These are phyloP conservation scores for Colletotrichum neosansevieriae DNA, from an alignment of 2,329 filamentous ascomycete species.

Conservation along the genomic window DNA sequence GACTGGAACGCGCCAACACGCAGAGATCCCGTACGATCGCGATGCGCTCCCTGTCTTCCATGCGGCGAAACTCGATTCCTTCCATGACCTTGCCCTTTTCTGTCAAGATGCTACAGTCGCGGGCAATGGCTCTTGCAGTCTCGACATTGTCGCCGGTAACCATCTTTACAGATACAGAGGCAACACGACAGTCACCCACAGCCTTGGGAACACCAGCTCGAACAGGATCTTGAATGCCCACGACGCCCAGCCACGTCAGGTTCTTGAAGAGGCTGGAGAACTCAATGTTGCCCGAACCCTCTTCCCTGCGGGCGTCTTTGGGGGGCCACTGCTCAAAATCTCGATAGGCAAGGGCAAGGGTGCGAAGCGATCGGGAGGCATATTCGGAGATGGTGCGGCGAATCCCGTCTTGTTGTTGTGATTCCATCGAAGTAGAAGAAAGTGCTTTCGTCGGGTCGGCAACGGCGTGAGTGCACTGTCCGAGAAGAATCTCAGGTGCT, in stretches of 20 bases:
- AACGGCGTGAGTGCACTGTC: constrained; percentile 56
- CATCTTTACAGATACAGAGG: constrained; percentile 59
- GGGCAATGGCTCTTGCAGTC: constrained; percentile 62
- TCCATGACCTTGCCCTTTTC: constrained; percentile 72
- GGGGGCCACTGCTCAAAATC: constrained; percentile 77
- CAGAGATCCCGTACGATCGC: constrained; percentile 62
- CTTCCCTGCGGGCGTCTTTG: constrained; percentile 69
- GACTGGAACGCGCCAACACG: constrained; percentile 76
- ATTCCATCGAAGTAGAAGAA: constrained; percentile 48
- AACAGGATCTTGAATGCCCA: constrained; percentile 41
- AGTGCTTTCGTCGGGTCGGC: constrained; percentile 57
- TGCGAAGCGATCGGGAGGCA: constrained; percentile 74
- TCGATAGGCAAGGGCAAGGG: constrained; percentile 74
- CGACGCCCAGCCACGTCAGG: constrained; percentile 58
- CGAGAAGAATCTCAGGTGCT: constrained; percentile 64
- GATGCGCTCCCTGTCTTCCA: constrained; percentile 62
- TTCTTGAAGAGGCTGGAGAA: constrained; percentile 56
- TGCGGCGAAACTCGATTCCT: constrained; percentile 68
- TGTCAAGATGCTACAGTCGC: constrained; percentile 66
- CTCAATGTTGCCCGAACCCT: constrained; percentile 66
- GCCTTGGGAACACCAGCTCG: constrained; percentile 40
- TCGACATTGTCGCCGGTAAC: constrained; percentile 59
- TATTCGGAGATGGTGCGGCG: constrained; percentile 59
- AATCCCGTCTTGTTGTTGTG: constrained; percentile 47
- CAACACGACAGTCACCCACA: constrained; percentile 34